Evolutionary conservation across 2,329 filamentous ascomycete species (phyloP).

Genomic region (Talaromyces rugulosus): DNA sequence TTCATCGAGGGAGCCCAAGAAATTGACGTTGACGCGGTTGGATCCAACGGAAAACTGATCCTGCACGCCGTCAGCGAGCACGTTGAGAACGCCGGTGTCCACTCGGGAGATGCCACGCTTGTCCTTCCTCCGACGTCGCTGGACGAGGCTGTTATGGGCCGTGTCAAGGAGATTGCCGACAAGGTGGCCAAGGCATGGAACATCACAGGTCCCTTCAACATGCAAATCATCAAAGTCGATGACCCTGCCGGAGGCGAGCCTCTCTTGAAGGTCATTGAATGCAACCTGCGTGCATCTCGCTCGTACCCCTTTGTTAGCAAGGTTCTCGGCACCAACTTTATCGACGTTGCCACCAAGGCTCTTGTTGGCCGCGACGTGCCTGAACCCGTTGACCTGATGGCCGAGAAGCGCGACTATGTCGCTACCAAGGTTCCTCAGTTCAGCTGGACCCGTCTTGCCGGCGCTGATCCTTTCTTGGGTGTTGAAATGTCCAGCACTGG

Average conservation of each 20-base stretch:
- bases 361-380: conserved; percentile 82
- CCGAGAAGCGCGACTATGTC: conserved; percentile 80
- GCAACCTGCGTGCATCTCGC: conserved; percentile 92
- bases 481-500: conserved; percentile 97
- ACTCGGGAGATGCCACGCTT: conserved; percentile 94
- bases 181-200: conserved; percentile 97
- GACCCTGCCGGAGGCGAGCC: conserved; percentile 70
- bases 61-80: conserved; percentile 93
- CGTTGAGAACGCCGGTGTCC: conserved; percentile 93
- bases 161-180: conserved; percentile 90
- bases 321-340: conserved; percentile 94
- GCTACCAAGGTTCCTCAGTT: conserved; percentile 99
- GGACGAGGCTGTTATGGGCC: conserved; percentile 70
- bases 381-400: conserved; percentile 82
- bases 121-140: conserved; percentile 83
- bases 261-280: conserved; percentile 92
- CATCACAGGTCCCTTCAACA: conserved; percentile 98
- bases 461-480: conserved; percentile 93
- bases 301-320: conserved; percentile 99
- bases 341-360: conserved; percentile 89
- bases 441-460: conserved; percentile 96
- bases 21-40: conserved; percentile 94
- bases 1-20: conserved; percentile 97
- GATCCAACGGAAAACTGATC: conserved; percentile 77
- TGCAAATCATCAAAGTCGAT: conserved; percentile 97